phyloP scores from a whole-genome alignment of 352 stramenopile species.

The Globisporangium splendens region DNA sequence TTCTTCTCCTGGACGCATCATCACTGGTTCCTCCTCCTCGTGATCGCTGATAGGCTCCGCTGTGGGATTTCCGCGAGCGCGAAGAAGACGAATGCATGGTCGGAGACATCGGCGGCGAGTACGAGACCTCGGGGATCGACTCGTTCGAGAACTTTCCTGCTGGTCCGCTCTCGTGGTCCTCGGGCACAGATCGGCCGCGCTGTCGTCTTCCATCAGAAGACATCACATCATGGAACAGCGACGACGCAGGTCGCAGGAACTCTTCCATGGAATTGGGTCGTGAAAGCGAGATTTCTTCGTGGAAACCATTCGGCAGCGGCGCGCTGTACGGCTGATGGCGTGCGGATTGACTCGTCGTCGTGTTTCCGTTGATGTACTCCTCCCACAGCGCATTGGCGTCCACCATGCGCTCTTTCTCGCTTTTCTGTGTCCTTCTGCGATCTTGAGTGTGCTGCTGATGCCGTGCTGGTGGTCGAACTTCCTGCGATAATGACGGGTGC shows the following conservation, averaged over 20 bases:
- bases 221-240: neutral
- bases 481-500: neutral
- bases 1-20: neutral
- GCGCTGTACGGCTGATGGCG: constrained; percentile 8
- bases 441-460: constrained; percentile 10
- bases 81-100: constrained; percentile 1
- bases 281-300: constrained; percentile 25
- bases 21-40: neutral
- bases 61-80: neutral
- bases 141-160: constrained; percentile 14
- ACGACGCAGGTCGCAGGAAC: neutral
- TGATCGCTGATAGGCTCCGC: neutral
- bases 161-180: neutral
- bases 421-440: constrained; percentile 14
- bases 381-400: constrained; percentile 33
- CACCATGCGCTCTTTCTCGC: constrained; percentile 23
- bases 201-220: neutral
- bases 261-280: constrained; percentile 11
- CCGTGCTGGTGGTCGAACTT: neutral
- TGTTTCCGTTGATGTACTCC: constrained; percentile 32
- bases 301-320: constrained; percentile 14
- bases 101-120: constrained; percentile 23
- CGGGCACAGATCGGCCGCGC: neutral
- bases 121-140: constrained; percentile 25
- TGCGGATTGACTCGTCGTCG: neutral